A percentile compares a stretch with the other conserved stretches of the same genome.
Conservation (phyloP, 352 stramenopile species). For the Phytopythium delawarense region DNA sequence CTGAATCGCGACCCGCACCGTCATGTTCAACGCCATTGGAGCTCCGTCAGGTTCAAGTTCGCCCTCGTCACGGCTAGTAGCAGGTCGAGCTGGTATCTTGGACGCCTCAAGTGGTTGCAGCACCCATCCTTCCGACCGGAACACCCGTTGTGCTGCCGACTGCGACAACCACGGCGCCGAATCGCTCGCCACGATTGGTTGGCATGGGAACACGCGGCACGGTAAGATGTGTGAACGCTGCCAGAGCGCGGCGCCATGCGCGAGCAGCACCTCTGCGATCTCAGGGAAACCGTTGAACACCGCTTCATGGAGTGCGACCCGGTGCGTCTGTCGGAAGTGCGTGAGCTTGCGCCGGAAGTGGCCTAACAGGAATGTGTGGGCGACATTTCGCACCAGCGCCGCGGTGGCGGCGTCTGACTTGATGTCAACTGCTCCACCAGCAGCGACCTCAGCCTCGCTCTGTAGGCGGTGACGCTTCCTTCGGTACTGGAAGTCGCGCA, state of each 20-base stretch:
- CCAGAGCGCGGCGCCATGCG: constrained; percentile 44
- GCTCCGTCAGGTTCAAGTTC: not conserved
- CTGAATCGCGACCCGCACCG: constrained; percentile 37
- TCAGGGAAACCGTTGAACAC: constrained; percentile 60
- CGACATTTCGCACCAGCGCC: constrained; percentile 53
- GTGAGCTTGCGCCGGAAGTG: constrained; percentile 44
- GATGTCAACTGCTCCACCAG: constrained; percentile 6
- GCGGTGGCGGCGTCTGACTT: constrained; percentile 42
- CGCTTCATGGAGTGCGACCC: constrained; percentile 70
- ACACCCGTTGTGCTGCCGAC: constrained; percentile 6
- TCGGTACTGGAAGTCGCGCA: constrained; percentile 41
- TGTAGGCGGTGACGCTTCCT: constrained; percentile 18
- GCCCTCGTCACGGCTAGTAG: not conserved
- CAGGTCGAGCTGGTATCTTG: not conserved
- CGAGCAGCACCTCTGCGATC: constrained; percentile 47
- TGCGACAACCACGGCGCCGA: constrained; percentile 9
- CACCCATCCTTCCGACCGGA: constrained; percentile 37
- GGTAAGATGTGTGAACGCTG: constrained; percentile 64
- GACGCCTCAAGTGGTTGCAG: constrained; percentile 31
- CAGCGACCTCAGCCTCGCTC: not conserved
- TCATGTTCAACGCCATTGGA: constrained; percentile 43
- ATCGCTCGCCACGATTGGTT: constrained; percentile 9
- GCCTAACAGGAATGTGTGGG: constrained; percentile 52
- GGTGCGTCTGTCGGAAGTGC: constrained; percentile 51
- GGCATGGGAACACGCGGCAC: constrained; percentile 34